A percentile compares a stretch with the other conserved stretches of the same genome.
phyloP scores from a whole-genome alignment of 225 moss, liverwort and hornwort species.

The Pseudisothecium myosuroides region DNA sequence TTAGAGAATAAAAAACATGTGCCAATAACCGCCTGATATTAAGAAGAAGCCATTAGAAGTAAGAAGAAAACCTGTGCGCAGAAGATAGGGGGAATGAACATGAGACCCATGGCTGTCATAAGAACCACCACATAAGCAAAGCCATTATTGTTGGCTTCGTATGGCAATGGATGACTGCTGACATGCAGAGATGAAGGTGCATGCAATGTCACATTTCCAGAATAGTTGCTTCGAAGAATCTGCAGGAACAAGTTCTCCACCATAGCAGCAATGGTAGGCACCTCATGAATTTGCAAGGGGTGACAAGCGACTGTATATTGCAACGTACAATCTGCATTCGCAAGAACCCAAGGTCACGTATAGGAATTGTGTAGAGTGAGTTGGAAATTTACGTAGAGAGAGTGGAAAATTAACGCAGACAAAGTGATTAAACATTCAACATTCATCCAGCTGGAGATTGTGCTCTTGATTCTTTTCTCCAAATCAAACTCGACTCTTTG shows the following conservation, averaged over 20 bases:
- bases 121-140: conserved; percentile 57
- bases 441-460: background rate
- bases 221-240: conserved; percentile 42
- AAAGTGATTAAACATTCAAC: background rate
- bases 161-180: conserved; percentile 67
- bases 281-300: conserved; percentile 72
- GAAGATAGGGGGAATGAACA: conserved; percentile 73
- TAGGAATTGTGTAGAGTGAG: background rate
- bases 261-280: conserved; percentile 61
- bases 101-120: conserved; percentile 50
- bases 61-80: conserved; percentile 50
- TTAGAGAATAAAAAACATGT: background rate
- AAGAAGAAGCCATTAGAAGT: background rate
- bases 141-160: conserved; percentile 27
- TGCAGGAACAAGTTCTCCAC: conserved; percentile 62
- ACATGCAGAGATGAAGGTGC: conserved; percentile 53
- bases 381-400: background rate
- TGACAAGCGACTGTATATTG: conserved; percentile 78
- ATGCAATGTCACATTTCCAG: conserved; percentile 30
- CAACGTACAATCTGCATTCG: conserved; percentile 59
- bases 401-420: background rate
- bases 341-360: background rate
- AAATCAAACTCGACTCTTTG: background rate
- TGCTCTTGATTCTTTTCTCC: background rate
- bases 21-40: background rate